Conservation (phyloP, 2,329 filamentous ascomycete genomes). For the Aspergillus arachidicola region DNA sequence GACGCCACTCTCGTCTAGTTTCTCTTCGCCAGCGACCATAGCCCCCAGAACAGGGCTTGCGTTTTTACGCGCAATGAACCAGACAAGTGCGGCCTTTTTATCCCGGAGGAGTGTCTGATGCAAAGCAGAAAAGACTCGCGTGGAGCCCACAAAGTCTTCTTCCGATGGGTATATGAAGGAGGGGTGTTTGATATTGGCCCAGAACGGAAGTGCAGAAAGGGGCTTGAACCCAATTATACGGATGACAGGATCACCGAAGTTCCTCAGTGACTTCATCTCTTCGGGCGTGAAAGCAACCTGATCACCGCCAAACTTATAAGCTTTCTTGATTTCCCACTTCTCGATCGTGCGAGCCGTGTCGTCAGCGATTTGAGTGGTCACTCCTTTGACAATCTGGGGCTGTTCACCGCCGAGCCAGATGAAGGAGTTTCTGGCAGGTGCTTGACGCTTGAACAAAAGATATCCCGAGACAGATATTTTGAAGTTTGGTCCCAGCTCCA, state of each 20-base stretch:
- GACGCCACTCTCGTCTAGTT: slow-evolving; percentile 65
- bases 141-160: slow-evolving; percentile 85
- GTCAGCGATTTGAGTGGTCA: slow-evolving; percentile 74
- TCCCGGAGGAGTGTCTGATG: slow-evolving; percentile 82
- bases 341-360: slow-evolving; percentile 77
- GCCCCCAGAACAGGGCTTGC: slow-evolving; percentile 78
- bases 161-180: slow-evolving; percentile 95
- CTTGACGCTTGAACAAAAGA: slow-evolving; percentile 82
- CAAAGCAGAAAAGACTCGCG: slow-evolving; percentile 86
- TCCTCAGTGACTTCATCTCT: slow-evolving; percentile 74
- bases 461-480: slow-evolving; percentile 92
- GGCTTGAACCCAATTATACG: slow-evolving; percentile 95
- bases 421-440: slow-evolving; percentile 78
- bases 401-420: slow-evolving; percentile 87
- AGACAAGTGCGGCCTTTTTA: slow-evolving; percentile 81
- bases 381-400: slow-evolving; percentile 74
- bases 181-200: slow-evolving; percentile 83
- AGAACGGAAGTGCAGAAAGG: slow-evolving; percentile 70
- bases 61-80: slow-evolving; percentile 84
- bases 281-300: slow-evolving; percentile 84
- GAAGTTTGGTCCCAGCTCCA: slow-evolving; percentile 83
- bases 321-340: slow-evolving; percentile 81
- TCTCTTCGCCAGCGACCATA: slow-evolving; percentile 73
- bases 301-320: slow-evolving; percentile 93
- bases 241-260: slow-evolving; percentile 81